Percentiles rank a stretch among this genome's conserved stretches.
Conservation (phyloP, 495 filamentous ascomycete genomes). For the Lineolata rhizophorae region DNA sequence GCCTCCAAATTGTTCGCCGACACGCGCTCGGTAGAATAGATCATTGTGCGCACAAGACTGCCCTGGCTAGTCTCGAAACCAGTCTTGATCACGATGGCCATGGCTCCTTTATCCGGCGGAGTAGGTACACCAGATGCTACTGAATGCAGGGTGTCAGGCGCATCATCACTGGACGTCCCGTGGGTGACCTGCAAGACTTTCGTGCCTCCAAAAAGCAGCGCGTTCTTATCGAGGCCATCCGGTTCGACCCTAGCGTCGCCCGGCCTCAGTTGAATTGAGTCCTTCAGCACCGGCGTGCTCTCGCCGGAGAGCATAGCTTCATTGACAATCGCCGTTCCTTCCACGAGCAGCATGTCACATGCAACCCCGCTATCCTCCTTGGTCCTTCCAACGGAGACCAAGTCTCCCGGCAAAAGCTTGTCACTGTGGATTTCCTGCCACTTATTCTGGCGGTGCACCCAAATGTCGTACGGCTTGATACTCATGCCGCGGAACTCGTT, state of each 20-base stretch:
- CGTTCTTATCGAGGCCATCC: constrained; percentile 86
- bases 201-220: constrained; percentile 89
- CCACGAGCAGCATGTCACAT: constrained; percentile 88
- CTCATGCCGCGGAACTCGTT: constrained; percentile 97
- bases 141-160: constrained; percentile 32
- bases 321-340: constrained; percentile 93
- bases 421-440: constrained; percentile 87
- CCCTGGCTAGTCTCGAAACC: constrained; percentile 98
- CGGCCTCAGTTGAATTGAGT: constrained; percentile 82
- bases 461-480: constrained; percentile 92
- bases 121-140: constrained; percentile 50
- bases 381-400: constrained; percentile 82
- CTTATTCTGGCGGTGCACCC: constrained; percentile 62
- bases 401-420: constrained; percentile 84
- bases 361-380: constrained; percentile 96
- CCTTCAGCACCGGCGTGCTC: constrained; percentile 89
- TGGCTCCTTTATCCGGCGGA: constrained; percentile 74
- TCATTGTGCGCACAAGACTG: constrained; percentile 95
- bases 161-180: constrained; percentile 44
- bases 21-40: constrained; percentile 96
- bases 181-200: constrained; percentile 94
- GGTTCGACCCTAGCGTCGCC: constrained; percentile 65
- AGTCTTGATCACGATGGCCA: constrained; percentile 90
- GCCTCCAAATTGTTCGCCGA: constrained; percentile 94
- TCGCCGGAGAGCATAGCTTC: constrained; percentile 98